Percentiles rank a stretch among this genome's conserved stretches.
Evolutionary conservation across 1,284 basidiomycete species (phyloP).

Genomic region (Austroboletus olivaceoglutinosus): DNA sequence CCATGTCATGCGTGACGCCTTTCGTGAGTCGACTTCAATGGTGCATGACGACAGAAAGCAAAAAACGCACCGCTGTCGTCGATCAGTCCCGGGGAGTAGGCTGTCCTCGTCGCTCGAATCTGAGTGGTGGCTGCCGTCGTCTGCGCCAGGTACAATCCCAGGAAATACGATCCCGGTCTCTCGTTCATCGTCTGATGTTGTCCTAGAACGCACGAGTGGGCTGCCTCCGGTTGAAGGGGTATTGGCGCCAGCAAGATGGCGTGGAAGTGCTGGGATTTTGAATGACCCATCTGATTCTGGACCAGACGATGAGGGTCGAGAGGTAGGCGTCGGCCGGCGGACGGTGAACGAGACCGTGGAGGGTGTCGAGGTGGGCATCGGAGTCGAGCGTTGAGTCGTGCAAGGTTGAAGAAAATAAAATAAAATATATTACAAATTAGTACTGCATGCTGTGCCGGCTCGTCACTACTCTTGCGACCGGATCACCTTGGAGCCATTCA

Average conservation of each 20-base stretch:
- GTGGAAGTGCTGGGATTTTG: slow-evolving; percentile 59
- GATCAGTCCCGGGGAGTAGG: slow-evolving; percentile 69
- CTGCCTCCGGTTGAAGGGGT: slow-evolving; percentile 29
- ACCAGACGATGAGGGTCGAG: slow-evolving; percentile 57
- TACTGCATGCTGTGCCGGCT: no score
- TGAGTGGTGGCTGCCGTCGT: slow-evolving; percentile 27
- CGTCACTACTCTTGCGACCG: no score
- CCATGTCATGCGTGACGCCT: slow-evolving; percentile 3
- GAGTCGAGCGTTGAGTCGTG: no score
- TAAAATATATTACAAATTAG: no score
- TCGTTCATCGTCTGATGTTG: slow-evolving; percentile 26
- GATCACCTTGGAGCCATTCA: no score
- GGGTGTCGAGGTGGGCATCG: slow-evolving; percentile 15
- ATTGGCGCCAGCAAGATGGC: slow-evolving; percentile 38
- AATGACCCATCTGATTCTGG: slow-evolving; percentile 57
- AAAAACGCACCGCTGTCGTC: slow-evolving; percentile 70
- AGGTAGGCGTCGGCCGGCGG: slow-evolving; percentile 63
- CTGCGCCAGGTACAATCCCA: slow-evolving; percentile 12
- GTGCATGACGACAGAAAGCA: background rate
- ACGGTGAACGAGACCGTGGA: slow-evolving; percentile 72
- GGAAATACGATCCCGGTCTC: slow-evolving; percentile 28
- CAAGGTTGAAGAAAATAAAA: no score
- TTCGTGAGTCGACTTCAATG: slow-evolving; percentile 24
- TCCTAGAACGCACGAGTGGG: background rate
- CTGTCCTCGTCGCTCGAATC: slow-evolving; percentile 63